phyloP scores from a whole-genome alignment of 768 basidiomycete species.

The Paxillus ammoniavirescens region DNA sequence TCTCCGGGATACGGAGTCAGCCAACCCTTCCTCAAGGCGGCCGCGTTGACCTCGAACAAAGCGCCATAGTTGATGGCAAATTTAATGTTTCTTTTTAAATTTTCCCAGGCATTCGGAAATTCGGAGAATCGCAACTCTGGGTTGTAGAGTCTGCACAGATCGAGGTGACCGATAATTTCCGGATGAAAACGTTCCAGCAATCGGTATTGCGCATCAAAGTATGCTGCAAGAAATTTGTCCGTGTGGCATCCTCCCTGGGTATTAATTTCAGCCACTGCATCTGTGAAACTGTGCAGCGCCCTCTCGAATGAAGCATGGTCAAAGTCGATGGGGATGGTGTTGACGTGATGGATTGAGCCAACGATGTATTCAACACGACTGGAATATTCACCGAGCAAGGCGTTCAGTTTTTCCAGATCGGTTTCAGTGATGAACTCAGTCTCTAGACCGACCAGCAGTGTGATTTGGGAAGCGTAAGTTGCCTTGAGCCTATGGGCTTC shows the following conservation, averaged over 20 bases:
- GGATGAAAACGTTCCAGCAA: constrained; percentile 73
- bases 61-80: constrained; percentile 81
- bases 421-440: constrained; percentile 79
- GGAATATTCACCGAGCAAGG: constrained; percentile 47
- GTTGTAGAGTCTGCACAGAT: constrained; percentile 85
- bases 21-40: constrained; percentile 94
- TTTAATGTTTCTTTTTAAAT: constrained; percentile 71
- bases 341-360: constrained; percentile 91
- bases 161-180: constrained; percentile 90
- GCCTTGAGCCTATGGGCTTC: constrained; percentile 79
- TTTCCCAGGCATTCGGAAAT: constrained; percentile 58
- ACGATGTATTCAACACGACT: constrained; percentile 81
- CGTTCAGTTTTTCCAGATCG: constrained; percentile 60
- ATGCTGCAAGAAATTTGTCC: constrained; percentile 55
- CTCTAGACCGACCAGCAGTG: constrained; percentile 85
- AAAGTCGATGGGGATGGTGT: constrained; percentile 88
- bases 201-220: constrained; percentile 84
- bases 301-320: constrained; percentile 67
- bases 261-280: constrained; percentile 22
- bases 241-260: constrained; percentile 28
- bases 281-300: constrained; percentile 48
- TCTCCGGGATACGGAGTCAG: constrained; percentile 74
- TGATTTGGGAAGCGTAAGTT: constrained; percentile 61
- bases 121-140: constrained; percentile 58
- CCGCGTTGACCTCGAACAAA: constrained; percentile 90